These are phyloP conservation scores for Sporopachydermia cereana DNA, from an alignment of 1,139 yeast species.

Conservation along the genomic window DNA sequence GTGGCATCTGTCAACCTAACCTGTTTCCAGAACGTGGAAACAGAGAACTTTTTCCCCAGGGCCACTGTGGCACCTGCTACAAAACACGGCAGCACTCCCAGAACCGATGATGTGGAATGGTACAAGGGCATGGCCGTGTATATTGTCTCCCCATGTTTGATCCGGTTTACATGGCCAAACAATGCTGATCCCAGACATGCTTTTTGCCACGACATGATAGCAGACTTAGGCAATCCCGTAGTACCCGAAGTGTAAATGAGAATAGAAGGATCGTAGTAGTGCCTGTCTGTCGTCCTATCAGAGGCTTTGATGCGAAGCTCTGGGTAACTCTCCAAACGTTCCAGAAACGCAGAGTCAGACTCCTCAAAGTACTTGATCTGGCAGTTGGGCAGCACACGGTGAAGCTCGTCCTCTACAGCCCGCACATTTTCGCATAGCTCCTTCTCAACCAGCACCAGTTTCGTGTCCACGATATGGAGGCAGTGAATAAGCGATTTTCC, in stretches of 20 bases:
- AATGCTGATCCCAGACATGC: conserved; percentile 53
- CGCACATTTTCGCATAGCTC: conserved; percentile 47
- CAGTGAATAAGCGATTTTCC: conserved; percentile 76
- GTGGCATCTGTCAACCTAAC: conserved; percentile 62
- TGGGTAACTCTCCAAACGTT: conserved; percentile 31
- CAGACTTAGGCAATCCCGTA: conserved; percentile 91
- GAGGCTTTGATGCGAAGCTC: conserved; percentile 21
- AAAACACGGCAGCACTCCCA: conserved; percentile 70
- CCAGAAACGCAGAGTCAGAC: conserved; percentile 23
- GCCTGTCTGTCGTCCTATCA: conserved; percentile 12
- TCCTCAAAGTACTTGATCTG: conserved; percentile 44
- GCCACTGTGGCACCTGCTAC: conserved; percentile 68
- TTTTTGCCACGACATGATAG: conserved; percentile 88
- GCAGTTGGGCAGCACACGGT: conserved; percentile 29
- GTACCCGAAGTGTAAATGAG: conserved; percentile 91
- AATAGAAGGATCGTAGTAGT: conserved; percentile 40
- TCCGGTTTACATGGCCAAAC: conserved; percentile 60
- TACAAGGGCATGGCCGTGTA: conserved; percentile 94
- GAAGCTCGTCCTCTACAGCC: conserved; percentile 40
- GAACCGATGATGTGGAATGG: conserved; percentile 86
- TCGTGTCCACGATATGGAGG: conserved; percentile 52
- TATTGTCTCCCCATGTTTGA: conserved; percentile 43
- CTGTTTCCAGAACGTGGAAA: conserved; percentile 86
- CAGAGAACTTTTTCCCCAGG: conserved; percentile 71
- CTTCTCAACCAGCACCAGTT: conserved; percentile 64